These are phyloP conservation scores for Sugiyamaella paludigena DNA, from an alignment of 1,139 yeast genomes.

Conservation along the genomic window DNA sequence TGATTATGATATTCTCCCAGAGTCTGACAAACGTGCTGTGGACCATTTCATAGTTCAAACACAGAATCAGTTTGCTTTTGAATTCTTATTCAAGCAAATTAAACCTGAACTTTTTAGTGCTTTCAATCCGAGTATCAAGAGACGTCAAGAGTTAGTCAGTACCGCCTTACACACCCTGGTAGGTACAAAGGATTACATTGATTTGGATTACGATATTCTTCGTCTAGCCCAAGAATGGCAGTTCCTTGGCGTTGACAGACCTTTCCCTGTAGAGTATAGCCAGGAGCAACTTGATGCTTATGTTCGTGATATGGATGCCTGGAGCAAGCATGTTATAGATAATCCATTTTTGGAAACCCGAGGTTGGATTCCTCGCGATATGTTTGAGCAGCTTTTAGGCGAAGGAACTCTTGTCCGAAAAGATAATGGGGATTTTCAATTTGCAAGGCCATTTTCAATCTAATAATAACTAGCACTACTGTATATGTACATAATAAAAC, in stretches of 20 bases:
- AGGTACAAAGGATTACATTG: slow-evolving; percentile 62
- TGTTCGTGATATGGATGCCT: slow-evolving; percentile 56
- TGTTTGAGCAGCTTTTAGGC: slow-evolving; percentile 67
- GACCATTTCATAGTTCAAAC: slow-evolving; percentile 85
- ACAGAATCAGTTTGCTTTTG: slow-evolving; percentile 89
- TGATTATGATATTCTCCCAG: slow-evolving; percentile 62
- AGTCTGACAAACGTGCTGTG: slow-evolving; percentile 72
- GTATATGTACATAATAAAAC: not conserved
- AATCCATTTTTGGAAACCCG: slow-evolving; percentile 88
- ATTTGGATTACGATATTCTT: slow-evolving; percentile 74
- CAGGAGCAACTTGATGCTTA: slow-evolving; percentile 56
- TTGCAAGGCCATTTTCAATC: slow-evolving; percentile 15
- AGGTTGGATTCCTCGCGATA: slow-evolving; percentile 94
- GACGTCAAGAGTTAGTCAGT: slow-evolving; percentile 39
- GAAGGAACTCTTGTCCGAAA: slow-evolving; percentile 59
- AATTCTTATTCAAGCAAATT: slow-evolving; percentile 62
- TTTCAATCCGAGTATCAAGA: slow-evolving; percentile 40
- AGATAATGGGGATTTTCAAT: slow-evolving; percentile 47
- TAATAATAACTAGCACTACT: not conserved
- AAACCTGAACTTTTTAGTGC: slow-evolving; percentile 65
- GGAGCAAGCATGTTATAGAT: slow-evolving; percentile 63
- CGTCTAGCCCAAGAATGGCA: slow-evolving; percentile 61
- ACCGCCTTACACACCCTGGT: slow-evolving; percentile 64
- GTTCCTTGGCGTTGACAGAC: slow-evolving; percentile 36
- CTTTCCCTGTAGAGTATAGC: slow-evolving; percentile 61